Conservation (phyloP, 73 alveolate species). For the Blepharisma stoltei region DNA sequence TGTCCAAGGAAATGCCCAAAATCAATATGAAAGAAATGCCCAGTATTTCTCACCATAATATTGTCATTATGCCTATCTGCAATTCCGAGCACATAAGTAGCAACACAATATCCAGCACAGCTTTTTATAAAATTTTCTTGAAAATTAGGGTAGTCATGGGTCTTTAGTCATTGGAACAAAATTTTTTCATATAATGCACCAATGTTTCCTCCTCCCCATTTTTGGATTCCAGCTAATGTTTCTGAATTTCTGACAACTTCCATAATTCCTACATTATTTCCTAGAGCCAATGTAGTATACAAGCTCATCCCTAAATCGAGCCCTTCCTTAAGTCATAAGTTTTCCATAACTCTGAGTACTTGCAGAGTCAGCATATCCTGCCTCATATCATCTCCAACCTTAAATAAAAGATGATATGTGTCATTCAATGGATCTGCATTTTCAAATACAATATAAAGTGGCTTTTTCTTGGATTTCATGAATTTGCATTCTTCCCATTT, state of each 20-base stretch:
- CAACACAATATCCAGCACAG: conserved; percentile 94
- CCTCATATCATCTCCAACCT: conserved; percentile 94
- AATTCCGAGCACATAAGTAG: conserved; percentile 90
- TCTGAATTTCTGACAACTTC: conserved; percentile 85
- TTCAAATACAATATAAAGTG: conserved; percentile 53
- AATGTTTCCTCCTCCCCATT: conserved; percentile 37
- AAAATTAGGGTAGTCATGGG: conserved; percentile 39
- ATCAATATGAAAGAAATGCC: conserved; percentile 96
- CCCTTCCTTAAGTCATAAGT: conserved; percentile 89
- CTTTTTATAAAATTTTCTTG: conserved; percentile 76
- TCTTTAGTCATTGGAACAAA: conserved; percentile 51
- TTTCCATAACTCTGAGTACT: conserved; percentile 88
- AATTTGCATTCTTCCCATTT: conserved; percentile 53
- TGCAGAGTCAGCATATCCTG: conserved; percentile 91
- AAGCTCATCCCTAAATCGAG: conserved; percentile 88
- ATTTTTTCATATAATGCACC: conserved; percentile 62
- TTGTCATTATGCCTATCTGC: conserved; percentile 98
- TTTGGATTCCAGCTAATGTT: conserved; percentile 38
- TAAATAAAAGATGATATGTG: neutral
- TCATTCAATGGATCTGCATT: conserved; percentile 45
- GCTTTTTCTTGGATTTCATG: conserved; percentile 65
- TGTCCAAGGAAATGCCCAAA: conserved; percentile 98
- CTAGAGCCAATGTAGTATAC: conserved; percentile 88
- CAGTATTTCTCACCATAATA: conserved; percentile 85
- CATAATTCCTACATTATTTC: conserved; percentile 89